Percentiles rank a stretch among this genome's conserved stretches.
phyloP scores from a whole-genome alignment of 2,329 filamentous ascomycete species.

The Fusarium heterosporum region DNA sequence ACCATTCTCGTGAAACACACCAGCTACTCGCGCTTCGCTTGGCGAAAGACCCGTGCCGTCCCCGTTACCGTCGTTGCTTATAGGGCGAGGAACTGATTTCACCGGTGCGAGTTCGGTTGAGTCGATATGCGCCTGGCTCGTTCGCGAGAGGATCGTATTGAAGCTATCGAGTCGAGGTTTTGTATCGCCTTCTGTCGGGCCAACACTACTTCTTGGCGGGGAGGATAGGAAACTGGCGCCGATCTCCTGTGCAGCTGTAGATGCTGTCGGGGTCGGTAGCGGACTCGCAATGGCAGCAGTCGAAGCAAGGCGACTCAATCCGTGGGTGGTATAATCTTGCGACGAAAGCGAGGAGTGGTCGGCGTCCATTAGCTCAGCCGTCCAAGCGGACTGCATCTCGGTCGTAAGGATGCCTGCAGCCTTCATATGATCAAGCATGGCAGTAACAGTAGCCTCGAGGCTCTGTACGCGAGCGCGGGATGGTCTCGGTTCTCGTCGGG shows the following conservation, averaged over 20 bases:
- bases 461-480: slow-evolving; percentile 49
- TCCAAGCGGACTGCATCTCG: slow-evolving; percentile 47
- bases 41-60: slow-evolving; percentile 49
- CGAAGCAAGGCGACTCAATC: slow-evolving; percentile 46
- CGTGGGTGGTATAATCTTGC: slow-evolving; percentile 45
- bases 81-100: slow-evolving; percentile 42
- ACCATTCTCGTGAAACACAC: slow-evolving; percentile 52
- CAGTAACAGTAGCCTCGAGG: slow-evolving; percentile 48
- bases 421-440: slow-evolving; percentile 52
- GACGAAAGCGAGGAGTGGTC: slow-evolving; percentile 34
- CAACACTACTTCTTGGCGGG: slow-evolving; percentile 46
- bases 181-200: slow-evolving; percentile 43
- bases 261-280: slow-evolving; percentile 45
- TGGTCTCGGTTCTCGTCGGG: slow-evolving; percentile 48
- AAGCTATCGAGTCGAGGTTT: slow-evolving; percentile 45
- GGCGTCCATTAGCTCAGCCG: slow-evolving; percentile 46
- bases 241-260: slow-evolving; percentile 44
- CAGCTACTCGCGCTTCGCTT: slow-evolving; percentile 51
- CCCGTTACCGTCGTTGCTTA: slow-evolving; percentile 48
- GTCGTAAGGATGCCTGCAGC: slow-evolving; percentile 46
- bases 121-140: slow-evolving; percentile 25
- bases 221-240: slow-evolving; percentile 47
- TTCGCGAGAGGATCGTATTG: slow-evolving; percentile 39
- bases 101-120: slow-evolving; percentile 32
- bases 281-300: slow-evolving; percentile 48